Percentiles rank a stretch among this genome's conserved stretches.
phyloP scores from a whole-genome alignment of 441 rosid genomes.

The Gossypium davidsonii region DNA sequence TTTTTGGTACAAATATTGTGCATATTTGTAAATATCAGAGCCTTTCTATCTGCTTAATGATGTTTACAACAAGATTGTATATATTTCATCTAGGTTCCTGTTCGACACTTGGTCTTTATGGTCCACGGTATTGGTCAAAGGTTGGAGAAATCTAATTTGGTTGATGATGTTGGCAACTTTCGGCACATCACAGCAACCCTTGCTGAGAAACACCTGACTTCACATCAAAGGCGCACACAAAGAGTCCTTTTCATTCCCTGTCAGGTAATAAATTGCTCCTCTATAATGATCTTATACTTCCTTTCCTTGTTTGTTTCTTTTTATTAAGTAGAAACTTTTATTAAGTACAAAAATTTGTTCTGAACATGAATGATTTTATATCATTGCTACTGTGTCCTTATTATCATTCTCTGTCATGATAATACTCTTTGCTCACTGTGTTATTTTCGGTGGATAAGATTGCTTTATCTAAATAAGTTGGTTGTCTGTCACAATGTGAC shows the following conservation, averaged over 20 bases:
- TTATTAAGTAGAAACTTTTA: neutral
- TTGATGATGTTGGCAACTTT: conserved; percentile 87
- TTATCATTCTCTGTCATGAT: neutral
- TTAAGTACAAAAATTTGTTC: neutral
- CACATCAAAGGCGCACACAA: conserved; percentile 68
- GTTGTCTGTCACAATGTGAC: neutral
- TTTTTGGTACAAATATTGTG: neutral
- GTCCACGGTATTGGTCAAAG: conserved; percentile 99
- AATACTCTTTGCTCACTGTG: neutral
- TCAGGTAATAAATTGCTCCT: conserved; percentile 48
- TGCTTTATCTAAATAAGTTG: neutral
- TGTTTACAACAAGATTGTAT: conserved; percentile 5
- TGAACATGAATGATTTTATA: neutral
- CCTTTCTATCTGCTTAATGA: neutral
- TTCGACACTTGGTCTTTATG: conserved; percentile 93
- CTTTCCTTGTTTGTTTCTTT: neutral
- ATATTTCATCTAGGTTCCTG: conserved; percentile 70
- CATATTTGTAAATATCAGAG: neutral
- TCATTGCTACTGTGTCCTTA: neutral
- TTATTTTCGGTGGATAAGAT: neutral
- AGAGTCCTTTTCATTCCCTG: conserved; percentile 96
- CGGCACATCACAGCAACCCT: conserved; percentile 80
- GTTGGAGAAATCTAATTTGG: conserved; percentile 94
- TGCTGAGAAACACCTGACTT: conserved; percentile 70
- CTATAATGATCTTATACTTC: neutral